Evolutionary conservation across 2,329 filamentous ascomycete species (phyloP), one percentile per base, ranked within the genome.

Genomic region (Cladophialophora carrionii): DNA sequence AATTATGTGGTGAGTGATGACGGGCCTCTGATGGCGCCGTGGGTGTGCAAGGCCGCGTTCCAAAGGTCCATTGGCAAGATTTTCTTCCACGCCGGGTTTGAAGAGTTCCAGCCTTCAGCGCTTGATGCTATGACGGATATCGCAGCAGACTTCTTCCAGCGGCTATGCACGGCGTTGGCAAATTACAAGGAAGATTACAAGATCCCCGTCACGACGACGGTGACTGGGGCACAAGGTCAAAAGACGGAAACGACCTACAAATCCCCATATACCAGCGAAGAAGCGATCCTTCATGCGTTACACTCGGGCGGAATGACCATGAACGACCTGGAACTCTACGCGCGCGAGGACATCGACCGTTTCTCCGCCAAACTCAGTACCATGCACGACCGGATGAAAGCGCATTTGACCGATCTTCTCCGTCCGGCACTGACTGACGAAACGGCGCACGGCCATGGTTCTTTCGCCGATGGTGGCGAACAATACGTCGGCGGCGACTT

Each of bases 401-500:
- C 87, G 34, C 91, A 99, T 78, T 86, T 98, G 62, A 87, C 92
- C n/a, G 95, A 99, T 74, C 85, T 99, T 26, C 83, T 99, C 64
- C 91, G 95, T 26, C 95, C 95, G 55, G 95, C 94, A 31, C 84
- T 99, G 59, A 85, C 87, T 57, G 91, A 96, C 72, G 87, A 85
- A 52, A 90, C 90, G 41, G 85, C 87, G 34, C 95, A 98, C 74
- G 95, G 93, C 41, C 92, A 89, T 4, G 90, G 90, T 63, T 91
- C 92, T 6, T 99, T 99, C 83, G 92, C 96, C 68, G 95, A 99
- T 73, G 94, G 93, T 70, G 96, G 92, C 77, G 95, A 99, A 70
- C 95, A 98, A 75, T 99, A 98, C 72, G 88, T 97, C 55, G 92
- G 91, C 53, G 95, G 95, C 67, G 95, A 99, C 77, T 99, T 99